Base-by-base conservation (phyloP, 2,329 filamentous ascomycete genomes). In the Diplodia intermedia region DNA sequence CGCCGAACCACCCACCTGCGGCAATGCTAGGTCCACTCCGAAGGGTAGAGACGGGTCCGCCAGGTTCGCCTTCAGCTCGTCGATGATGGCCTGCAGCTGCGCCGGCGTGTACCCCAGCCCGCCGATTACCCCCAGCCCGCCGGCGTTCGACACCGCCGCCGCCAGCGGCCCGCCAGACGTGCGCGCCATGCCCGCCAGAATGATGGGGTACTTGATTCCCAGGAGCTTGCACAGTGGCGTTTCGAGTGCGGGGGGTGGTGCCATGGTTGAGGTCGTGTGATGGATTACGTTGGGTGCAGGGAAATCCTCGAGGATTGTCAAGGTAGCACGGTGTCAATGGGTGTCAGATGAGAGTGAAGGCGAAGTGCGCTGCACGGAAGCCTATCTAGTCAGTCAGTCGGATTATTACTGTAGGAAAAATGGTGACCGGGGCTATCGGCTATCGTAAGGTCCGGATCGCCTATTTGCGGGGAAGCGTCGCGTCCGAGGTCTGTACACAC, bases 151-250 rank as follows among this genome's bases (percentile, higher is more conserved):
- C 14, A 80, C 78, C 36, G 78, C 78, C 12, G 78, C 78, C 8
- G 78, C 78, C 40, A 79, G 77, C n/a, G 75, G 76, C 0, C 76
- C 78, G 43, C 77, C 77, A n/a, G 76, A 79, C 47, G 91, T 92
- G 70, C 91, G 88, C 2, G 94, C 94, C 94, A 98, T 98, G 74
- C 94, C 94, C 40, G 94, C 94, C 23, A 97, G 91, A 72, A 97
- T 83, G 79, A 98, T 90, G 50, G 94, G 94, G 81, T 97, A 93
- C 72, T 90, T 84, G 80, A 97, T 97, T 29, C 88, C 87, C 65
- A 97, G 86, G 63, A 97, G 89, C 73, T 77, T 74, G 61, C 76
- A 78, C 29, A 79, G 77, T 68, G 77, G 77, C 67, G 78, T 80
- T 67, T 78, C 74, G 62, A 80, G 73, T 15, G 75, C 72, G 4